Conservation (phyloP, 2,329 filamentous ascomycete species). For the Fusarium gaditjirri region DNA sequence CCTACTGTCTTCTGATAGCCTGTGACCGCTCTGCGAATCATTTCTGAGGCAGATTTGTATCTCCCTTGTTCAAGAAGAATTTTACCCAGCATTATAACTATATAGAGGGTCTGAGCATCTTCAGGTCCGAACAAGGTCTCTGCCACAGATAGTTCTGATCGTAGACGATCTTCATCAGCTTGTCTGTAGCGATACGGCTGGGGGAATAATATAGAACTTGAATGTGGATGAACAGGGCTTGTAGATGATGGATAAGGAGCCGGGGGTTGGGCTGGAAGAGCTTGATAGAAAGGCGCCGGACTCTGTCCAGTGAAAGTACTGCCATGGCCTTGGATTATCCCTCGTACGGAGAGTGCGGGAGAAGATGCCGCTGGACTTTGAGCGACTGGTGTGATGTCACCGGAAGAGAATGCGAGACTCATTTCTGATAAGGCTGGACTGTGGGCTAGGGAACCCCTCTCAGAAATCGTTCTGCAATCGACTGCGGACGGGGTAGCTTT, state of each 20-base stretch:
- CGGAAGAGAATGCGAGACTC: neutral
- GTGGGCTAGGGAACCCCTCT: neutral
- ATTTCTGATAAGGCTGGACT: neutral
- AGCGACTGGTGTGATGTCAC: accelerated
- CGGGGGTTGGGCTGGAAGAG: accelerated
- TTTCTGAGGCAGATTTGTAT: neutral
- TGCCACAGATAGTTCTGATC: neutral
- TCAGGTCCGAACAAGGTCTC: neutral
- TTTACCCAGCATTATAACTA: accelerated
- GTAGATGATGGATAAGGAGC: accelerated
- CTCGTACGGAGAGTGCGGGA: accelerated
- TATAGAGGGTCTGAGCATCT: accelerated
- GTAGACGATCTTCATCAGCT: neutral
- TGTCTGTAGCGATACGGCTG: accelerated
- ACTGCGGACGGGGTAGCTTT: constrained; percentile 5
- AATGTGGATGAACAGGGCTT: accelerated
- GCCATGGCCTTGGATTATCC: accelerated
- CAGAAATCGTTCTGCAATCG: neutral
- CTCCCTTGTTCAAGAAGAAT: accelerated
- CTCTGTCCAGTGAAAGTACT: neutral
- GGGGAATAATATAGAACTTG: accelerated
- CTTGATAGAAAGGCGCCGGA: accelerated
- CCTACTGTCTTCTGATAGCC: accelerated
- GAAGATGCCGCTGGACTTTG: accelerated
- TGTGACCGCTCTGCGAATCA: accelerated